Conservation (phyloP, 345 rosid species). For the Arabis hirsuta region DNA sequence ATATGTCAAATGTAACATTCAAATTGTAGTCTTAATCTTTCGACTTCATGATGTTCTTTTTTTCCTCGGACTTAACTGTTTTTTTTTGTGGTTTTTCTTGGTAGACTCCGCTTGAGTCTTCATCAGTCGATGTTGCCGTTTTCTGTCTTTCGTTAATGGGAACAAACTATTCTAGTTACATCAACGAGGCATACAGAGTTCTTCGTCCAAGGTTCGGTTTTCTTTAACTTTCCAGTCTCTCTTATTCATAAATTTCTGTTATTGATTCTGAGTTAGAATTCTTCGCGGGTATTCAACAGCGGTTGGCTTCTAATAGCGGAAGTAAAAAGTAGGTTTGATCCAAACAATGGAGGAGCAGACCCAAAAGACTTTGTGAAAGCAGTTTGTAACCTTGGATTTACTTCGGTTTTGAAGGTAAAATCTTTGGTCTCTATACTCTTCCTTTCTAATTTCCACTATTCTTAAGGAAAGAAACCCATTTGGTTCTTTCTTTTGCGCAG, state of each 20-base stretch:
- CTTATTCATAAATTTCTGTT: neutral
- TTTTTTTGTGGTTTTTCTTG: constrained; percentile 25
- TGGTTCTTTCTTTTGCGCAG: constrained; percentile 46
- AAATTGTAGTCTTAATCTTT: neutral
- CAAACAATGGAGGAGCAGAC: constrained; percentile 89
- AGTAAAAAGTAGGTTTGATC: constrained; percentile 94
- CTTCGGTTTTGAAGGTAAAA: constrained; percentile 55
- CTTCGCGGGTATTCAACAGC: constrained; percentile 45
- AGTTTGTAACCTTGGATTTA: constrained; percentile 75
- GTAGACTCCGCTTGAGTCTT: constrained; percentile 73
- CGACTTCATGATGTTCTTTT: neutral
- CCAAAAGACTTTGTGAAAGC: constrained; percentile 74
- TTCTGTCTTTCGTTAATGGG: constrained; percentile 99
- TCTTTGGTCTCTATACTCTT: neutral
- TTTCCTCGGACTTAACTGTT: neutral
- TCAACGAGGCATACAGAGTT: constrained; percentile 82
- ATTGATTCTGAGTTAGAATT: neutral
- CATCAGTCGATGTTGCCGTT: constrained; percentile 81
- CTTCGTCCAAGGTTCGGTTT: constrained; percentile 77
- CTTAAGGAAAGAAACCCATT: constrained; percentile 7
- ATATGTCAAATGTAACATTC: constrained; percentile 78
- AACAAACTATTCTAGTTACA: constrained; percentile 73
- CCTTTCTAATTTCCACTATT: constrained; percentile 6
- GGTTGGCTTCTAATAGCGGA: constrained; percentile 98
- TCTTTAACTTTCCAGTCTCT: neutral